Evolutionary conservation across 805 yeast genomes (phyloP).

Genomic region (Torulaspora indica): DNA sequence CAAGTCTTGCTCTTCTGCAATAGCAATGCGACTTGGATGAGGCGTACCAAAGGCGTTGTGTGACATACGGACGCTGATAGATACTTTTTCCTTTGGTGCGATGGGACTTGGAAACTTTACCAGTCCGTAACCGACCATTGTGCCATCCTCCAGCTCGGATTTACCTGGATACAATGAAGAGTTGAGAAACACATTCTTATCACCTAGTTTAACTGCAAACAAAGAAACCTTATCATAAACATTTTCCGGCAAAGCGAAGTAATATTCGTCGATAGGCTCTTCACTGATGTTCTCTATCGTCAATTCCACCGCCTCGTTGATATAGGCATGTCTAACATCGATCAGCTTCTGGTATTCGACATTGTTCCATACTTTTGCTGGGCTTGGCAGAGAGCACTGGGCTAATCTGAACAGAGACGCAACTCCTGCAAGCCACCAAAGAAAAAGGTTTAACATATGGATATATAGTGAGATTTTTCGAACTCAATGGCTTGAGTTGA

Average conservation of each 20-base stretch:
- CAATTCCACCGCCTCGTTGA: conserved; percentile 55
- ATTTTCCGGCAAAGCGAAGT: conserved; percentile 51
- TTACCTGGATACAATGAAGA: conserved; percentile 30
- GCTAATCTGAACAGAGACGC: conserved; percentile 6
- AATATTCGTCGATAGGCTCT: conserved; percentile 52
- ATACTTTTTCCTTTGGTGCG: conserved; percentile 52
- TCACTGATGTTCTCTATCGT: conserved; percentile 54
- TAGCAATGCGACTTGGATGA: conserved; percentile 55
- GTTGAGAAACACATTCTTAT: conserved; percentile 25
- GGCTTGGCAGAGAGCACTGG: conserved; percentile 12
- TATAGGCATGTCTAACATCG: conserved; percentile 63
- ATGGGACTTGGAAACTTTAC: conserved; percentile 60
- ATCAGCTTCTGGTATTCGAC: conserved; percentile 49
- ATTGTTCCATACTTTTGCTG: conserved; percentile 47
- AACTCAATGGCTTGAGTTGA: conserved; percentile 3
- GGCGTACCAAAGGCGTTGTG: conserved; percentile 50
- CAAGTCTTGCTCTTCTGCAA: conserved; percentile 60
- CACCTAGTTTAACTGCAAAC: conserved; percentile 39
- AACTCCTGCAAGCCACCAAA: conserved; percentile 12
- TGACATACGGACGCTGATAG: conserved; percentile 47
- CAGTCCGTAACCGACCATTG: conserved; percentile 40
- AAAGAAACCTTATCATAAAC: conserved; percentile 42
- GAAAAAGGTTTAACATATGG: conserved; percentile 10
- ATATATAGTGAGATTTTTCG: not conserved
- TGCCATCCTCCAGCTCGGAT: conserved; percentile 24